A percentile compares a stretch with the other conserved stretches of the same genome.
Conservation (phyloP, 2,329 filamentous ascomycete genomes). For the Trichocomaceae sp. region DNA sequence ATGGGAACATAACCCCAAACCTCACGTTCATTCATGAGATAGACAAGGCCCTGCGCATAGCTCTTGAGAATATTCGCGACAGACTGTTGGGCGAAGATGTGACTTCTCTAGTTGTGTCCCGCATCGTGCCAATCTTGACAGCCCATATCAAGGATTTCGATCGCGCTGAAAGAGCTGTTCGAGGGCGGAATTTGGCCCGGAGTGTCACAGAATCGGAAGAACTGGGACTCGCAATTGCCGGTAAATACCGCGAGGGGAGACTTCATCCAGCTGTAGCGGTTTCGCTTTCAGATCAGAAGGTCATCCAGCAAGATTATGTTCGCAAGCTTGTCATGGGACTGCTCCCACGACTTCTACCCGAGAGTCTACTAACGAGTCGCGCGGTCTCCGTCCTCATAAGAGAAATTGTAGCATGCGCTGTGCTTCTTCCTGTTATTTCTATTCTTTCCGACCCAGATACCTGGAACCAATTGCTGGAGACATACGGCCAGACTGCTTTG, state of each 20-base stretch:
- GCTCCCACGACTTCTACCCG: conserved; percentile 67
- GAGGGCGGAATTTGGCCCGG: conserved; percentile 79
- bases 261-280: conserved; percentile 80
- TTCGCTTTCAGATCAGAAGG: conserved; percentile 74
- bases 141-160: conserved; percentile 85
- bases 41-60: conserved; percentile 69
- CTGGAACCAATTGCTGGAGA: conserved; percentile 96
- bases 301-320: conserved; percentile 81
- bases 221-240: conserved; percentile 89
- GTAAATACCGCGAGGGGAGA: conserved; percentile 81
- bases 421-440: conserved; percentile 73
- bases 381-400: conserved; percentile 73
- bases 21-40: conserved; percentile 79
- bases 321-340: conserved; percentile 66
- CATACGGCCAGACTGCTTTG: conserved; percentile 73
- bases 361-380: conserved; percentile 67
- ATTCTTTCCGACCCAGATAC: conserved; percentile 85
- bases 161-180: conserved; percentile 77
- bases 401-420: conserved; percentile 89
- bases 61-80: conserved; percentile 64
- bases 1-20: conserved; percentile 73
- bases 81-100: conserved; percentile 70
- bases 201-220: conserved; percentile 95
- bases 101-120: conserved; percentile 73
- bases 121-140: conserved; percentile 81